Conservation (phyloP, 495 filamentous ascomycete genomes). For the Astrothelium subdiscretum region DNA sequence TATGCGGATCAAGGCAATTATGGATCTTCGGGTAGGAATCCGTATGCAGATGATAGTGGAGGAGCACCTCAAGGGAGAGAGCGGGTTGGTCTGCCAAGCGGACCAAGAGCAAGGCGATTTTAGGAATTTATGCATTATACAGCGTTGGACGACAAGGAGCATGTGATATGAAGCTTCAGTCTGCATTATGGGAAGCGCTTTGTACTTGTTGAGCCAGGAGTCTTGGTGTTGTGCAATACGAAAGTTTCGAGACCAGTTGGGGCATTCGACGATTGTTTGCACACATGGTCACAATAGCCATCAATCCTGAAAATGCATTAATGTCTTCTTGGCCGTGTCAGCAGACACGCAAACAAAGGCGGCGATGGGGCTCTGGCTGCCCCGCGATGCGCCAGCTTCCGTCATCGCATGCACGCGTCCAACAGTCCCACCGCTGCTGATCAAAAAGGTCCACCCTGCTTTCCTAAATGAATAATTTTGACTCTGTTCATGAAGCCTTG, state of each 20-base stretch:
- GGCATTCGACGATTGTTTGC: no score
- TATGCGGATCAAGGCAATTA: slow-evolving; percentile 3
- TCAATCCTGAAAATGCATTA: slow-evolving; percentile 13
- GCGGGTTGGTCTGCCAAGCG: slow-evolving; percentile 39
- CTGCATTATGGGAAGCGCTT: neutral
- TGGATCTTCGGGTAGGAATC: slow-evolving; percentile 2
- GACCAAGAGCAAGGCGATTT: slow-evolving; percentile 28
- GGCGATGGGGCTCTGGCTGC: neutral
- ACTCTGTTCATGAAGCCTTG: neutral
- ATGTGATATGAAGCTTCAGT: neutral
- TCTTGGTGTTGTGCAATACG: neutral
- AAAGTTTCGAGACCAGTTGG: no score
- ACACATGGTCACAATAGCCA: no score
- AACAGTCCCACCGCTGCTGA: neutral
- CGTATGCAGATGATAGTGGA: slow-evolving; percentile 2
- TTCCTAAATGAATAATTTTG: neutral
- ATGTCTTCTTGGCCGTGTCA: slow-evolving; percentile 22
- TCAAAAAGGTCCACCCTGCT: neutral
- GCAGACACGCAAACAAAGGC: neutral
- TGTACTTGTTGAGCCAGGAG: neutral
- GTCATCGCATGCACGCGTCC: neutral
- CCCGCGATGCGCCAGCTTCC: neutral
- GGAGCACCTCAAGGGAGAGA: slow-evolving; percentile 16
- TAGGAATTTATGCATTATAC: neutral
- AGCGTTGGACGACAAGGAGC: neutral